Evolutionary conservation across 2,329 filamentous ascomycete genomes (phyloP).

Genomic region (Apiospora koreana): DNA sequence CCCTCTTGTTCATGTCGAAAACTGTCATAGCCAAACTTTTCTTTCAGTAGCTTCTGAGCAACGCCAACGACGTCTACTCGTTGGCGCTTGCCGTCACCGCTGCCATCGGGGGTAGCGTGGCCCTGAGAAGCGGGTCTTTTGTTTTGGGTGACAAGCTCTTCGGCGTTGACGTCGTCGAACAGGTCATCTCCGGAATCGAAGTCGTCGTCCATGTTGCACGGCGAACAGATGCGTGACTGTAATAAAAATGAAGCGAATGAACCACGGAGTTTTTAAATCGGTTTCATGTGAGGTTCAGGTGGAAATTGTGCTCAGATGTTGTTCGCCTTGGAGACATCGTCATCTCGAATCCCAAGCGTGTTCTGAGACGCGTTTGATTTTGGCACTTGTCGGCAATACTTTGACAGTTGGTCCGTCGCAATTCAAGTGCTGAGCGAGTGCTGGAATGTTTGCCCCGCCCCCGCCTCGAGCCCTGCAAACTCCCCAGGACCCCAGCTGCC

Average conservation of each 20-base stretch:
- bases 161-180: slow-evolving; percentile 28
- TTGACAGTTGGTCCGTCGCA: not conserved
- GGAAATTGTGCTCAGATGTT: not conserved
- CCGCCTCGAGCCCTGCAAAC: not conserved
- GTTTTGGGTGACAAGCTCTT: slow-evolving; percentile 20
- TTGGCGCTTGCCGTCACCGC: slow-evolving; percentile 11
- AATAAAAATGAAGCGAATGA: not conserved
- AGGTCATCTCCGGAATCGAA: slow-evolving; percentile 37
- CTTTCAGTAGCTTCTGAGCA: slow-evolving; percentile 32
- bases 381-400: not conserved
- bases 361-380: slow-evolving; percentile 1
- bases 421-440: not conserved
- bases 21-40: slow-evolving; percentile 39
- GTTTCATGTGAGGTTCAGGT: not conserved
- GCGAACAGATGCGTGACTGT: not conserved
- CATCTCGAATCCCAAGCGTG: not conserved
- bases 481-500: not conserved
- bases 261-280: too few species aligned
- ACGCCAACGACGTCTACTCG: slow-evolving; percentile 17
- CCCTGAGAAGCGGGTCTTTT: slow-evolving; percentile 11
- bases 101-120: not conserved
- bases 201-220: slow-evolving; percentile 22
- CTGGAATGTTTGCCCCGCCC: not conserved
- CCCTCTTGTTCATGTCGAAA: slow-evolving; percentile 48
- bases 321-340: not conserved